A percentile compares a stretch with the other conserved stretches of the same genome.
Evolutionary conservation across 2,329 filamentous ascomycete genomes (phyloP).

Genomic region (Aspergillus aculeatus): DNA sequence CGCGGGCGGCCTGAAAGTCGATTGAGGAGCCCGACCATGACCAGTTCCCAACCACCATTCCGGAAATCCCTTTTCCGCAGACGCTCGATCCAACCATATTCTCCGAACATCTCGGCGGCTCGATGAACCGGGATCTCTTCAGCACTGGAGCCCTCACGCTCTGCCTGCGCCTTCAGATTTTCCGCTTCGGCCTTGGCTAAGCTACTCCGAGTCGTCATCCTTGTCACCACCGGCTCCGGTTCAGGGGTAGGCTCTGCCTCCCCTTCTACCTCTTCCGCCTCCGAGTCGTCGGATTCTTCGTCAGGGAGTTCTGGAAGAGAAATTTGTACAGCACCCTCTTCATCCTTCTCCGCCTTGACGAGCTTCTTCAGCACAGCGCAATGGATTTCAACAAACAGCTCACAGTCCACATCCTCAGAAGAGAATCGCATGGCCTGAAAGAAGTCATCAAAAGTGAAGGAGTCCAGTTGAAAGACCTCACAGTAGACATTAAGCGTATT

Average conservation of each 20-base stretch:
- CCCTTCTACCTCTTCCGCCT: constrained; percentile 58
- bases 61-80: constrained; percentile 80
- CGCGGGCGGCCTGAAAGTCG: constrained; percentile 76
- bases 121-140: constrained; percentile 42
- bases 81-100: constrained; percentile 81
- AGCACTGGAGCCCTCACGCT: constrained; percentile 45
- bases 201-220: constrained; percentile 80
- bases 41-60: constrained; percentile 86
- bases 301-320: constrained; percentile 72
- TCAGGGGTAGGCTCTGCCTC: constrained; percentile 64
- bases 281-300: constrained; percentile 66
- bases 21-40: constrained; percentile 81
- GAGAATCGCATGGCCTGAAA: constrained; percentile 80
- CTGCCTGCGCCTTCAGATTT: constrained; percentile 61
- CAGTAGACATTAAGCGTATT: constrained; percentile 98
- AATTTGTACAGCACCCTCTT: constrained; percentile 74
- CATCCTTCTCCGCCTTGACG: constrained; percentile 69
- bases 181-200: constrained; percentile 78
- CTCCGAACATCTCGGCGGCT: constrained; percentile 71
- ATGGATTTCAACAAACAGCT: constrained; percentile 86
- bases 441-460: constrained; percentile 97
- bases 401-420: constrained; percentile 71
- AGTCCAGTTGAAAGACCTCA: constrained; percentile 89
- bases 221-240: constrained; percentile 62
- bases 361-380: constrained; percentile 87